Percentiles rank a stretch among this genome's conserved stretches.
Evolutionary conservation across 495 filamentous ascomycete species (phyloP).

Genomic region (Penicillium verhagenii): DNA sequence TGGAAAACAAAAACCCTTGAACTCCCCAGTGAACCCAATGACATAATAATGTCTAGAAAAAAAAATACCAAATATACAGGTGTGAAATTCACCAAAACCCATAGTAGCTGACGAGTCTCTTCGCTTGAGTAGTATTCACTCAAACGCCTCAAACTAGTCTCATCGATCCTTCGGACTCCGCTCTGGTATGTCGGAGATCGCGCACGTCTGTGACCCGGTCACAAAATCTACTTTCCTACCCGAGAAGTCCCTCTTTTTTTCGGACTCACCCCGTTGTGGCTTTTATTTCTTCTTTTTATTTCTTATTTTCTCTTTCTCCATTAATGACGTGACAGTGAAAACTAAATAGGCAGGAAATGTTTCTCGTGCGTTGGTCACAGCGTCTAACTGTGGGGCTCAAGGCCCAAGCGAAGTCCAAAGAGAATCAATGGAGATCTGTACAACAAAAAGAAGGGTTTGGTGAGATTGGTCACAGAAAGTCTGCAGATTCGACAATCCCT

Average conservation of each 20-base stretch:
- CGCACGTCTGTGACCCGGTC: not conserved
- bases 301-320: not conserved
- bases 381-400: not conserved
- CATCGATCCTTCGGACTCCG: not conserved
- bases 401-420: not conserved
- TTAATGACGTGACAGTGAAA: not conserved
- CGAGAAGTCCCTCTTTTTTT: not conserved
- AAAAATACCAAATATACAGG: no score
- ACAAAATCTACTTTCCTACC: not conserved
- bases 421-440: not conserved
- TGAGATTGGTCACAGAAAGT: constrained; percentile 13
- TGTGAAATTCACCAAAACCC: no score
- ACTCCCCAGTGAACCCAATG: not conserved
- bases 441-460: not conserved
- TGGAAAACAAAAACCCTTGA: not conserved
- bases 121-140: not conserved
- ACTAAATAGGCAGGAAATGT: not conserved
- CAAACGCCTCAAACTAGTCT: not conserved
- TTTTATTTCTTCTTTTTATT: no score
- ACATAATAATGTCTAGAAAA: not conserved
- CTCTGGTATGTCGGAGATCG: not conserved
- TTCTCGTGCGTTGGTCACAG: not conserved
- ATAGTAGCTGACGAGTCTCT: not conserved
- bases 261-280: not conserved
- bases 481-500: not conserved